Base-by-base conservation (phyloP, 306 rosid species). In the Quercus aquifolioides region DNA sequence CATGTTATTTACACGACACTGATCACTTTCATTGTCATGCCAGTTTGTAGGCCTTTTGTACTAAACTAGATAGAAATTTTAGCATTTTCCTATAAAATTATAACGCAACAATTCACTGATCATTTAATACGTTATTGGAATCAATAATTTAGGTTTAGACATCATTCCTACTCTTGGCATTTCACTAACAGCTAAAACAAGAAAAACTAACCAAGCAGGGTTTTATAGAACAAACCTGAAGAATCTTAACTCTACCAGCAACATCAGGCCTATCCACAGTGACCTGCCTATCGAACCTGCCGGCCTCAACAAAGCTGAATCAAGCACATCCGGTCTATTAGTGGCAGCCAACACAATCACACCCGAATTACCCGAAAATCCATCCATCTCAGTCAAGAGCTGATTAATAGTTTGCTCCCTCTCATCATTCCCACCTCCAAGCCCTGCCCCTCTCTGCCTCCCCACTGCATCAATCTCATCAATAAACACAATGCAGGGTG, bases 341-440 rank as follows among this genome's bases (percentile, higher is more conserved):
- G 99, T 95, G 0, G 99, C 99, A 31, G 99, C 99, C 92, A 95
- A 86, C 46, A 95, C 99, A 25, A 95, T 95, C 14, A 96, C 99
- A 56, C 99, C 99, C 0, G 99, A 91, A 82, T 96, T 96, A 5
- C 99, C 99, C 0, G 98, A 91, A 82, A 96, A 96, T 0, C 99
- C 99, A 85, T 96, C 99, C 98, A 93, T 96, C 90, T 96, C 99
- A 1, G 99, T 96, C 87, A 96, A 84, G 31, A 96, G 89, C 93
- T 96, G 99, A 81, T 96, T 96, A 80, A 96, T 96, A 1, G 99
- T 96, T 82, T 96, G 99, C 76, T 96, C 99, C 76, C 99, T 90
- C 94, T 96, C 99, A 54, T 96, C 99, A 69, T 96, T 96, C 35
- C 98, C 99, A 69, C 98, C 99, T 25, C 99, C 99, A n/a, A 96